Evolutionary conservation across 352 stramenopile genomes (phyloP).

Genomic region (Phytopythium oedochilum): DNA sequence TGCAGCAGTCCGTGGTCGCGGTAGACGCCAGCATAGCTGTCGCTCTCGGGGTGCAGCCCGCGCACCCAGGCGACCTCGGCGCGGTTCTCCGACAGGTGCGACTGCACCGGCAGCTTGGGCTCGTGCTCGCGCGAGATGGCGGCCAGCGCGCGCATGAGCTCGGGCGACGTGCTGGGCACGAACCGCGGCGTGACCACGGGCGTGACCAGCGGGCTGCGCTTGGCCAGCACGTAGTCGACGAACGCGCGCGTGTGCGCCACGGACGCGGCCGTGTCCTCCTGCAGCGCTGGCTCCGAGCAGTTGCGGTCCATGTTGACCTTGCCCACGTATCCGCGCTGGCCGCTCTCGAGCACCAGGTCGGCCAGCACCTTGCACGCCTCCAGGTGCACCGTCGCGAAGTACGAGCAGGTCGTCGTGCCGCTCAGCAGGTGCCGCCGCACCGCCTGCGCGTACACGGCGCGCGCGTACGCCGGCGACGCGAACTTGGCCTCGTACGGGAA

Average conservation of each 20-base stretch:
- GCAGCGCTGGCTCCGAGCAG: constrained; percentile 54
- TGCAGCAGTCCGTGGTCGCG: constrained; percentile 86
- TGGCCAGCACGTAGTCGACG: constrained; percentile 78
- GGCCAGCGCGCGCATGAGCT: constrained; percentile 80
- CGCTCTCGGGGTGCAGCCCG: constrained; percentile 74
- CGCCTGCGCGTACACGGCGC: constrained; percentile 83
- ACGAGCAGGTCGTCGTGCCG: constrained; percentile 93
- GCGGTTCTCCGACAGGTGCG: constrained; percentile 89
- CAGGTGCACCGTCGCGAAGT: constrained; percentile 92
- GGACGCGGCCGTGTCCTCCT: constrained; percentile 83
- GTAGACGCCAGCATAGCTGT: constrained; percentile 80
- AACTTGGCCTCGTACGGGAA: constrained; percentile 92
- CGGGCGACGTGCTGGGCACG: constrained; percentile 82
- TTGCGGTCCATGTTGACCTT: constrained; percentile 98
- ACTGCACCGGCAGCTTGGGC: constrained; percentile 82
- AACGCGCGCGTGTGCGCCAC: constrained; percentile 85
- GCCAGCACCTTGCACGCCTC: constrained; percentile 88
- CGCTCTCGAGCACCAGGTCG: constrained; percentile 76
- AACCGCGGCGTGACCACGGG: constrained; percentile 93
- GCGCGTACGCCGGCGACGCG: constrained; percentile 50
- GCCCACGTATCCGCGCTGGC: constrained; percentile 89
- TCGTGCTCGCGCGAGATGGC: constrained; percentile 76
- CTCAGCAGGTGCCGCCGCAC: constrained; percentile 82
- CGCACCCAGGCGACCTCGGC: constrained; percentile 87
- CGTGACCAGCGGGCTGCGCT: constrained; percentile 71